These are phyloP conservation scores for Phaffia rhodozyma DNA, from an alignment of 1,284 basidiomycete genomes.

Conservation along the genomic window DNA sequence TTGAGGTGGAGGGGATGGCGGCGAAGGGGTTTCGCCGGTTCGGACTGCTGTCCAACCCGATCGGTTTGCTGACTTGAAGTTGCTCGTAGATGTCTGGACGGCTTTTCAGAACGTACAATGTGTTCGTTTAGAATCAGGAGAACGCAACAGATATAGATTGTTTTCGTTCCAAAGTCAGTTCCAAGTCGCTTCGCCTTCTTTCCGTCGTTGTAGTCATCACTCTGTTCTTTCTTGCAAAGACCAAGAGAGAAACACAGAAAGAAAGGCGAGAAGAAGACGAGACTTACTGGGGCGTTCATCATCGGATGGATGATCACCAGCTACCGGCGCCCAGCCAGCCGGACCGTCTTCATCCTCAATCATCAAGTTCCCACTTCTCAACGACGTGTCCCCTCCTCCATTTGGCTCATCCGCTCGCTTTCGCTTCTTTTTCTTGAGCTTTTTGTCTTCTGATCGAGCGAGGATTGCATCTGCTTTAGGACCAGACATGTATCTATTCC, in stretches of 20 bases:
- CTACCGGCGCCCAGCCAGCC: conserved; percentile 19
- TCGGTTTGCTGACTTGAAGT: conserved; percentile 8
- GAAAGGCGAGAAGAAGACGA: not conserved
- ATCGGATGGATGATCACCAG: conserved; percentile 29
- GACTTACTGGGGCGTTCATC: conserved; percentile 41
- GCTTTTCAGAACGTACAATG: not conserved
- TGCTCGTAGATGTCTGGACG: conserved; percentile 8
- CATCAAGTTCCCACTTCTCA: conserved; percentile 26
- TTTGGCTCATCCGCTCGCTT: conserved; percentile 43
- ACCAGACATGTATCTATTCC: conserved; percentile 72
- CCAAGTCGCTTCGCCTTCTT: not conserved
- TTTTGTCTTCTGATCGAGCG: conserved; percentile 49
- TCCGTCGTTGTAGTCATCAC: too few relatives aligned
- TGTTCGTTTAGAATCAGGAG: too few relatives aligned
- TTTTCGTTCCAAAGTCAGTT: too few relatives aligned
- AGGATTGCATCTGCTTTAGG: conserved; percentile 94
- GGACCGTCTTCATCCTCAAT: conserved; percentile 36
- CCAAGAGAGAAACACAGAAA: not conserved
- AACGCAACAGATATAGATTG: too few relatives aligned
- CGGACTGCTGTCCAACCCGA: conserved; percentile 12
- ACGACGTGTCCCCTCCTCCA: conserved; percentile 20
- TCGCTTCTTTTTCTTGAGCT: conserved; percentile 56
- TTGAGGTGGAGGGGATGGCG: not conserved
- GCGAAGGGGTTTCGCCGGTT: conserved; percentile 13
- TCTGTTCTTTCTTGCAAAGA: too few relatives aligned